A percentile compares a stretch with the other conserved stretches of the same genome.
Conservation (phyloP, 2,329 filamentous ascomycete genomes). For the Juglanconis sp. region DNA sequence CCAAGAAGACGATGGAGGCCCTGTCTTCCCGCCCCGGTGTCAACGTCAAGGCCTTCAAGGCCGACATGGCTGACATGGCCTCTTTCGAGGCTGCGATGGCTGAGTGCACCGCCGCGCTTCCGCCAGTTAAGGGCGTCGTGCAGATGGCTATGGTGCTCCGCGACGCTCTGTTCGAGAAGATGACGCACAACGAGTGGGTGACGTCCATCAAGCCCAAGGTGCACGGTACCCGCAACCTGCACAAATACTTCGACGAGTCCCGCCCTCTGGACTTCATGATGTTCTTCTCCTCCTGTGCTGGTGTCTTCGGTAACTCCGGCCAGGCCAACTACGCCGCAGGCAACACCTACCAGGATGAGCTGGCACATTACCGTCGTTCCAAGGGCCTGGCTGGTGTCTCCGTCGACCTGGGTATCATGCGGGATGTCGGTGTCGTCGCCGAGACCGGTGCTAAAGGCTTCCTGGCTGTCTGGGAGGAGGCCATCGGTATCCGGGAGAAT, state of each 20-base stretch:
- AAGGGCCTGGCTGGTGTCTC: conserved; percentile 23
- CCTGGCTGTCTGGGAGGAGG: conserved; percentile 18
- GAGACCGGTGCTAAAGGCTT: conserved; percentile 14
- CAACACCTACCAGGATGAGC: conserved; percentile 33
- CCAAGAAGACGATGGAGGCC: conserved; percentile 20
- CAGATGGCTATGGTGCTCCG: conserved; percentile 40
- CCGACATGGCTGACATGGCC: conserved; percentile 27
- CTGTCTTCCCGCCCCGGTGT: conserved; percentile 22
- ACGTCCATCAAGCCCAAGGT: conserved; percentile 14
- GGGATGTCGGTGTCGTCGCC: conserved; percentile 27
- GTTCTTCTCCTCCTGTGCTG: conserved; percentile 12
- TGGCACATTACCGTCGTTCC: conserved; percentile 21
- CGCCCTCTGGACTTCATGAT: conserved; percentile 16
- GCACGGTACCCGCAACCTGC: conserved; percentile 15
- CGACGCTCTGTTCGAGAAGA: conserved; percentile 14
- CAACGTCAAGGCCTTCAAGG: conserved; percentile 24
- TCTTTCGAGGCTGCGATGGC: conserved; percentile 11
- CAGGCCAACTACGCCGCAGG: conserved; percentile 26
- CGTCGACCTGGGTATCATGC: conserved; percentile 26
- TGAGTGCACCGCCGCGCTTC: conserved; percentile 5
- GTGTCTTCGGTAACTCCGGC: conserved; percentile 12
- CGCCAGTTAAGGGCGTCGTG: conserved; percentile 37
- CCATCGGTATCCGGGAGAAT: conserved; percentile 20
- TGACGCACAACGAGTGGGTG: conserved; percentile 11
- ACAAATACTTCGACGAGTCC: conserved; percentile 3